Percentiles rank a stretch among this genome's conserved stretches.
phyloP scores from a whole-genome alignment of 306 rosid species.

The Betula pendula region DNA sequence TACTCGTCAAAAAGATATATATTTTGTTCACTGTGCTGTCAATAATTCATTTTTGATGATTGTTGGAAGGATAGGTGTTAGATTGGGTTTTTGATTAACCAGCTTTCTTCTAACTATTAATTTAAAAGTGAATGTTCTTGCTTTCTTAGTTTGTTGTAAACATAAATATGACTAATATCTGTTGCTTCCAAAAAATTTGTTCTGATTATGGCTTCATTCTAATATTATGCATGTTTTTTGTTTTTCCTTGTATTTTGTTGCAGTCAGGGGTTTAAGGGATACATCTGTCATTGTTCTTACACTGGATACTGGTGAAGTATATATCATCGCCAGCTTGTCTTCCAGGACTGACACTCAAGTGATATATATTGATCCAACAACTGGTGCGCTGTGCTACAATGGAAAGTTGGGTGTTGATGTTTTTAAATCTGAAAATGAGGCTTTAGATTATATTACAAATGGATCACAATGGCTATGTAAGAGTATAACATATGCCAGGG shows the following conservation, averaged over 20 bases:
- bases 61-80: background rate
- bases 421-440: slow-evolving; percentile 71
- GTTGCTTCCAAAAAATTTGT: background rate
- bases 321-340: slow-evolving; percentile 59
- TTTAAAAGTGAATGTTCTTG: background rate
- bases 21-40: background rate
- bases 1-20: background rate
- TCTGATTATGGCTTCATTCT: background rate
- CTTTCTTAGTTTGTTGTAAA: background rate
- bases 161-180: background rate
- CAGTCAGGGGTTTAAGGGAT: slow-evolving; percentile 52
- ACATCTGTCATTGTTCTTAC: slow-evolving; percentile 74
- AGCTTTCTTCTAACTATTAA: background rate
- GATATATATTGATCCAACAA: slow-evolving; percentile 86
- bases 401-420: slow-evolving; percentile 61
- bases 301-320: slow-evolving; percentile 78
- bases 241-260: slow-evolving; percentile 16
- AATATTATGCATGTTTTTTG: slow-evolving; percentile 1
- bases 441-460: slow-evolving; percentile 58
- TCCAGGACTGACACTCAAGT: slow-evolving; percentile 71
- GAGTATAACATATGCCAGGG: slow-evolving; percentile 53
- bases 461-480: slow-evolving; percentile 61
- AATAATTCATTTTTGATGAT: background rate
- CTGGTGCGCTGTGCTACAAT: slow-evolving; percentile 69
- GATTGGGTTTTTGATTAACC: background rate